Percentiles rank a stretch among this genome's conserved stretches.
Evolutionary conservation across 257 asterid species (phyloP).

Genomic region (Fraxinus excelsior): DNA sequence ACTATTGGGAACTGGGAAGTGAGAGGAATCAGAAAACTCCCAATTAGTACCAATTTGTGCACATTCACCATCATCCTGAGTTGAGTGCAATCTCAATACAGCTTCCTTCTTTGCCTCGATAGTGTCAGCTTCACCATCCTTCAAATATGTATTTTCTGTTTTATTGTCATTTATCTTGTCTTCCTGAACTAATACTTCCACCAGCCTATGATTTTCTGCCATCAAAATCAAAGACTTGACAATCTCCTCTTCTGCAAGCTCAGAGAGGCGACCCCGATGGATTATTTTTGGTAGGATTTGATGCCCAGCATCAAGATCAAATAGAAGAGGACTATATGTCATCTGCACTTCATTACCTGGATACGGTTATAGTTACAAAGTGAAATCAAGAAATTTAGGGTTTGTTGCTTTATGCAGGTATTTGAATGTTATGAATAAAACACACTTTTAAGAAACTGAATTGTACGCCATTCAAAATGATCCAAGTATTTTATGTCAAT

Average conservation of each 20-base stretch:
- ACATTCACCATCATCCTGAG: conserved; percentile 47
- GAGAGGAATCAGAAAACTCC: conserved; percentile 54
- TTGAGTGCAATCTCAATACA: conserved; percentile 55
- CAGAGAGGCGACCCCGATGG: conserved; percentile 66
- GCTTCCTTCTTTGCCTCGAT: conserved; percentile 61
- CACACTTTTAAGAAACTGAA: neutral
- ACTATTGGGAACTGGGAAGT: conserved; percentile 75
- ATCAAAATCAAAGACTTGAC: conserved; percentile 51
- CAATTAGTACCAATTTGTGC: conserved; percentile 37
- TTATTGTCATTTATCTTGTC: conserved; percentile 33
- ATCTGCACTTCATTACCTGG: conserved; percentile 48
- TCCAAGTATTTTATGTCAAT: neutral
- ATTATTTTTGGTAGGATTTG: conserved; percentile 63
- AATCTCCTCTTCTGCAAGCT: conserved; percentile 74
- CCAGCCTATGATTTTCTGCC: conserved; percentile 44
- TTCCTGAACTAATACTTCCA: conserved; percentile 32
- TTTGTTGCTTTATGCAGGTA: conserved; percentile 6
- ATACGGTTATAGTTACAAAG: conserved; percentile 15
- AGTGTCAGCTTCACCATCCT: conserved; percentile 36
- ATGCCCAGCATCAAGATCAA: conserved; percentile 90
- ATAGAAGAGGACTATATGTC: conserved; percentile 56
- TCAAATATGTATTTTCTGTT: conserved; percentile 21
- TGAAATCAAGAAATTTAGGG: neutral
- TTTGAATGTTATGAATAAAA: neutral
- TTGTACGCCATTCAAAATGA: neutral